Evolutionary conservation across 495 filamentous ascomycete genomes (phyloP).

Genomic region (Delitschia confertaspora): DNA sequence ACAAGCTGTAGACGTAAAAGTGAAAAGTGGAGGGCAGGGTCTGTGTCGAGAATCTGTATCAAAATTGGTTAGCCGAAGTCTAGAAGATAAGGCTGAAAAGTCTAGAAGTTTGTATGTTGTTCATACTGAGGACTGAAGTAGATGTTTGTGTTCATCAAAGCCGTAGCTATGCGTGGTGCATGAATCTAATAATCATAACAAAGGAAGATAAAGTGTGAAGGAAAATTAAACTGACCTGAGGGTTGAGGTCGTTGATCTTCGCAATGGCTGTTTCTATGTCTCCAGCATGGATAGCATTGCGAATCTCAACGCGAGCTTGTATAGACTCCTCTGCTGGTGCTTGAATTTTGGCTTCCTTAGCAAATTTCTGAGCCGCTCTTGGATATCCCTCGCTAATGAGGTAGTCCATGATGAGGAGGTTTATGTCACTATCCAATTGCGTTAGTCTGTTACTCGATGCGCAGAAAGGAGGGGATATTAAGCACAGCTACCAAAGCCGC

Average conservation of each 20-base stretch:
- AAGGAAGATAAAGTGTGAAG: constrained; percentile 18
- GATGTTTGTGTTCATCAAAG: constrained; percentile 82
- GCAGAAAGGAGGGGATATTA: constrained; percentile 1
- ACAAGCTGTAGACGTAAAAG: constrained; percentile 86
- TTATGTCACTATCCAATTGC: constrained; percentile 81
- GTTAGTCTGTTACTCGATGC: too few species aligned
- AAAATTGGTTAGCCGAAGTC: constrained; percentile 3
- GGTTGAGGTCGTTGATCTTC: constrained; percentile 79
- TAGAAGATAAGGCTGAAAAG: constrained; percentile 27
- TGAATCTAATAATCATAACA: constrained; percentile 98
- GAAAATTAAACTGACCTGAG: constrained; percentile 57
- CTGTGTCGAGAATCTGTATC: constrained; percentile 72
- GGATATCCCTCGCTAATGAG: constrained; percentile 92
- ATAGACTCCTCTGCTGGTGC: constrained; percentile 65
- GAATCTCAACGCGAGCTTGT: constrained; percentile 65
- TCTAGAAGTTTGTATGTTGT: constrained; percentile 30
- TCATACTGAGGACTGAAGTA: constrained; percentile 96
- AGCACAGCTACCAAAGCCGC: constrained; percentile 2
- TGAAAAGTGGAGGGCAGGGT: constrained; percentile 80
- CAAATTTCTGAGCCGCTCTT: constrained; percentile 87
- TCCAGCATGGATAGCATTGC: constrained; percentile 69
- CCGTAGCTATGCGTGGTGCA: constrained; percentile 98
- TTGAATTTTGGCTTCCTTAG: constrained; percentile 80
- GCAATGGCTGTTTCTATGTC: constrained; percentile 79
- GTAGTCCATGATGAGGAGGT: constrained; percentile 93